These are phyloP conservation scores for Flaveria linearis DNA, from an alignment of 129 eudicot genomes.

Conservation along the genomic window DNA sequence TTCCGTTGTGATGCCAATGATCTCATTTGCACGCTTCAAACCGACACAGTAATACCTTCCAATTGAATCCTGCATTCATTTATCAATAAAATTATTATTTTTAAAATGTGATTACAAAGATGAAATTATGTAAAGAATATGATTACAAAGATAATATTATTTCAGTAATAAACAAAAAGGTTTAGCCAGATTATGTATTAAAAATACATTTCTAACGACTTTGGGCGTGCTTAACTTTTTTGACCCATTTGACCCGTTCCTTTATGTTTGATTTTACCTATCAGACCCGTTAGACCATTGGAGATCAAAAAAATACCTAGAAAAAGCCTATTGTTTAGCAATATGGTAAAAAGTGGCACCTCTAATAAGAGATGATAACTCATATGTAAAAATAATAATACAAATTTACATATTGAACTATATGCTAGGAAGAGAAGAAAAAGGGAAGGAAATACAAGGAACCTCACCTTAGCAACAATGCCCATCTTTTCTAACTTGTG, in stretches of 20 bases:
- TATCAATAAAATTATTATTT: neutral
- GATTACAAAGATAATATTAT: neutral
- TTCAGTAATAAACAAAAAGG: neutral
- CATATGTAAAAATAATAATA: neutral
- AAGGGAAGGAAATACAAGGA: neutral
- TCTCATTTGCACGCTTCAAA: constrained; percentile 90
- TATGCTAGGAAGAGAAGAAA: neutral
- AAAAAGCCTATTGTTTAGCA: neutral
- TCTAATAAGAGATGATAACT: neutral
- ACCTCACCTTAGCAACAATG: constrained; percentile 84
- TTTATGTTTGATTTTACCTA: neutral
- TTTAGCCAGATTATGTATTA: neutral
- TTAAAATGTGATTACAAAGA: neutral
- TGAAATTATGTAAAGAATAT: neutral
- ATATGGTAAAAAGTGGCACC: neutral
- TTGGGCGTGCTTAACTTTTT: neutral
- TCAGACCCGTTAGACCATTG: neutral
- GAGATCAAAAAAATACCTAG: neutral
- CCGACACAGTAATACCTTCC: constrained; percentile 86
- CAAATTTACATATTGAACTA: neutral
- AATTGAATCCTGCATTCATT: constrained; percentile 61
- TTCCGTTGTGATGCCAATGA: constrained; percentile 89
- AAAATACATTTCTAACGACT: neutral
- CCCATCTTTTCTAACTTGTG: constrained; percentile 81
- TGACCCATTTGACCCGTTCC: neutral